Base-by-base conservation (phyloP, 495 filamentous ascomycete species). In the Podospora pseudocomata region DNA sequence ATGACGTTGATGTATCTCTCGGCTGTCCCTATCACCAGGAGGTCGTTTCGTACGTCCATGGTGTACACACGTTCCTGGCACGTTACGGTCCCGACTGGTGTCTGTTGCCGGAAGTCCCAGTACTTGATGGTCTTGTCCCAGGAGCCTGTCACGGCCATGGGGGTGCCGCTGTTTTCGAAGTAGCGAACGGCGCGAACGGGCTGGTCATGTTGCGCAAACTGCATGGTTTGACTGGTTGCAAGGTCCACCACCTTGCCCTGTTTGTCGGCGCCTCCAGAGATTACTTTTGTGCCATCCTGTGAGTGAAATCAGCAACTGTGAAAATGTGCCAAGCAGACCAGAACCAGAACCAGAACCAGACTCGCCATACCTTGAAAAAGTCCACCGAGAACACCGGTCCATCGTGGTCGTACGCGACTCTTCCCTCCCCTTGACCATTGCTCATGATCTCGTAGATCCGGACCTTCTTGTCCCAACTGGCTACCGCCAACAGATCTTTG, bases 101-200 rank as follows among this genome's bases (percentile, higher is more conserved):
- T 59, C 49, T 81, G 78, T 68, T 86, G 83, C 19, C 93, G 89
- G 61, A 97, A 77, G 76, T 98, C 94, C 94, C 94, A 98, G 81
- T 94, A 96, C 77, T 95, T 97, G 78, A 98, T 81, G 1, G 89
- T 95, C 82, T 95, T 96, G 81, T 98, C 94, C 94, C 94, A 98
- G 2, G 91, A 93, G 49, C 94, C 94, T 1, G 94, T 95, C 27
- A 94, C 88, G 34, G 97, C 83, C 76, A 95, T 88, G 70, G 82
- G 89, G 65, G 77, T 76, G 57, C 81, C 79, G 71, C 80, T 82
- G 64, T 77, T 83, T 72, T 86, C 83, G 72, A 94, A 90, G 83
- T 93, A 94, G 60, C 92, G 88, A 56, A 90, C 89, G 75, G 84
- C 88, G 69, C 88, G 87, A 70, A 98, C 89, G 2, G 94, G 91